Base-by-base conservation (phyloP, 495 filamentous ascomycete genomes). In the Penicillium robsamsonii region DNA sequence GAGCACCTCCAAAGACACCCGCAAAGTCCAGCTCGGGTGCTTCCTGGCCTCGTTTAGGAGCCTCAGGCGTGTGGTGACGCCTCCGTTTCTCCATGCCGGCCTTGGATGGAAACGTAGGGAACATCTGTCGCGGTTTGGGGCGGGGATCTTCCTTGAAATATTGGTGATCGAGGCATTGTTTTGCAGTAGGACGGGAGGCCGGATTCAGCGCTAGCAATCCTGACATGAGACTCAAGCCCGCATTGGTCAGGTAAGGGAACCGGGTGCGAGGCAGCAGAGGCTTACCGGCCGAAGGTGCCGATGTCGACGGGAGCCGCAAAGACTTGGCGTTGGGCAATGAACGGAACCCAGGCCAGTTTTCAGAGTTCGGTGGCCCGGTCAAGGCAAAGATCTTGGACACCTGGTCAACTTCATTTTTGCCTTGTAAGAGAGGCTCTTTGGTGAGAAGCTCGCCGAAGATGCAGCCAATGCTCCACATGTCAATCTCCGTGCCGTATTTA, bases 381-480 rank as follows among this genome's bases (percentile, higher is more conserved):
- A 97, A 82, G 49, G 86, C 86, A 70, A 98, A 96, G 71, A 97
- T 96, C 75, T 81, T 83, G 13, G 82, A 81, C 3, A 90, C 71
- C 64, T 96, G 85, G 67, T 96, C 92, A 33, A 97, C 92, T 70
- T 97, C 94, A 71, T 94, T 96, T 69, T 90, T 92, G 35, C 94
- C 94, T 70, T 94, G 91, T 1, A 98, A 72, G 24, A 97, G 68
- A 3, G 92, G 91, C 56, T 92, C 86, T 55, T 90, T 91, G 47
- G 81, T 85, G 4, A 97, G 76, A 6, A 98, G 82, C 72, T 98
- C 93, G 52, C 87, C 94, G 69, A 98, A 96, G 65, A 98, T 94
- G 75, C 94, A 98, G 12, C 94, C 94, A 9, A 97, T 76, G 71
- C 88, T 92, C 94, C 94, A 98, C 80, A 96, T 86, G 73, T 98